These are phyloP conservation scores for Endocladia muricata DNA, from an alignment of 31 red algal genomes.

Conservation along the genomic window DNA sequence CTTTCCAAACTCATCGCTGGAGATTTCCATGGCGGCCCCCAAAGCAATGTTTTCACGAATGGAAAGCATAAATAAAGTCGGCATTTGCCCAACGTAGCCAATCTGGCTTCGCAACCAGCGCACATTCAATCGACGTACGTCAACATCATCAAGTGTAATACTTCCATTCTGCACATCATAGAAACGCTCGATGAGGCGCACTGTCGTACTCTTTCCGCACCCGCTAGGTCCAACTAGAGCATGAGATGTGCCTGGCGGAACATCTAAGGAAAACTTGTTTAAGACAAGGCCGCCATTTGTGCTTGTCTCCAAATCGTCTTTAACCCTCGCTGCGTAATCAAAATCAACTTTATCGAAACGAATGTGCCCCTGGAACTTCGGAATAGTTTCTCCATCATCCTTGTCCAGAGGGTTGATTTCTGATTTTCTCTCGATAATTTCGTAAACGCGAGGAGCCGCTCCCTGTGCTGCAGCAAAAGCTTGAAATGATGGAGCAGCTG, in stretches of 20 bases:
- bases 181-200: conserved; percentile 83
- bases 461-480: conserved; percentile 57
- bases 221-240: conserved; percentile 93
- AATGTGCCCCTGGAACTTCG: conserved; percentile 32
- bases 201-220: conserved; percentile 83
- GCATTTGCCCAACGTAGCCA: conserved; percentile 86
- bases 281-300: conserved; percentile 41
- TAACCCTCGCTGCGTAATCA: conserved; percentile 41
- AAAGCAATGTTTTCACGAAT: conserved; percentile 86
- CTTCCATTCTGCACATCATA: conserved; percentile 79
- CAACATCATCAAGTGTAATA: conserved; percentile 69
- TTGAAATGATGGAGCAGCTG: conserved; percentile 57
- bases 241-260: conserved; percentile 66
- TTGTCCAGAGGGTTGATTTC: conserved; percentile 70
- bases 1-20: conserved; percentile 54
- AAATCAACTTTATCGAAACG: conserved; percentile 58
- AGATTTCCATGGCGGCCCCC: conserved; percentile 57
- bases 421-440: conserved; percentile 48
- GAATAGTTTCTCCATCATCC: conserved; percentile 23
- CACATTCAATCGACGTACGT: conserved; percentile 62
- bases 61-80: conserved; percentile 68
- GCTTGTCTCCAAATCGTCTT: conserved; percentile 31
- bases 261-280: conserved; percentile 48
- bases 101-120: conserved; percentile 75
- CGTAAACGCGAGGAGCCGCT: conserved; percentile 65